These are phyloP conservation scores for Anaeromyces robustus DNA, from an alignment of 192 early-diverging fungal genomes.

Conservation along the genomic window DNA sequence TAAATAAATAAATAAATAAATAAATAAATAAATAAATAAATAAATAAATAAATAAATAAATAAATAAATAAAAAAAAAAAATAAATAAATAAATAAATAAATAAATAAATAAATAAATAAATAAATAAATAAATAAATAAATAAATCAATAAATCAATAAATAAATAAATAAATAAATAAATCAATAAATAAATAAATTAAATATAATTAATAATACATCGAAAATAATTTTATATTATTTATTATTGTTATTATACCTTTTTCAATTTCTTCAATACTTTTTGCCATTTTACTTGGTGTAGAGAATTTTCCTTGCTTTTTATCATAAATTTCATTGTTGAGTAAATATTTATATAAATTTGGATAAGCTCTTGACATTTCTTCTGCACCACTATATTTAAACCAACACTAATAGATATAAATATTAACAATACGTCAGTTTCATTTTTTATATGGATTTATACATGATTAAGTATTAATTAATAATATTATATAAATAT, in stretches of 20 bases:
- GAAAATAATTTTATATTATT: neutral
- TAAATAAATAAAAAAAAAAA: constrained; percentile 13
- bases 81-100: neutral
- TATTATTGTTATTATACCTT: constrained; percentile 9
- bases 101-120: neutral
- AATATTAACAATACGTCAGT: too few species aligned
- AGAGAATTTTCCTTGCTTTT: constrained; percentile 18
- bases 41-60: constrained; percentile 16
- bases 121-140: constrained; percentile 12
- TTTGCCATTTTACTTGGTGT: neutral
- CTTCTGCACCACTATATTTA: constrained; percentile 52
- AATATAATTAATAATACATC: neutral
- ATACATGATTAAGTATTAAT: too few species aligned
- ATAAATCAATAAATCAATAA: constrained; percentile 30
- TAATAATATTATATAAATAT: too few species aligned
- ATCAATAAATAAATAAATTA: neutral
- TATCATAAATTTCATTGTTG: constrained; percentile 12
- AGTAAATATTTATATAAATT: constrained; percentile 27
- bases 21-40: neutral
- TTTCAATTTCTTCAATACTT: constrained; percentile 1
- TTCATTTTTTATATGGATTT: too few species aligned
- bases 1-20: neutral
- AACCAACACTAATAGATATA: constrained; percentile 37
- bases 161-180: neutral
- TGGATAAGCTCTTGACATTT: constrained; percentile 28